phyloP scores from a whole-genome alignment of 305 asterid genomes.

The Fraxinus nigra region DNA sequence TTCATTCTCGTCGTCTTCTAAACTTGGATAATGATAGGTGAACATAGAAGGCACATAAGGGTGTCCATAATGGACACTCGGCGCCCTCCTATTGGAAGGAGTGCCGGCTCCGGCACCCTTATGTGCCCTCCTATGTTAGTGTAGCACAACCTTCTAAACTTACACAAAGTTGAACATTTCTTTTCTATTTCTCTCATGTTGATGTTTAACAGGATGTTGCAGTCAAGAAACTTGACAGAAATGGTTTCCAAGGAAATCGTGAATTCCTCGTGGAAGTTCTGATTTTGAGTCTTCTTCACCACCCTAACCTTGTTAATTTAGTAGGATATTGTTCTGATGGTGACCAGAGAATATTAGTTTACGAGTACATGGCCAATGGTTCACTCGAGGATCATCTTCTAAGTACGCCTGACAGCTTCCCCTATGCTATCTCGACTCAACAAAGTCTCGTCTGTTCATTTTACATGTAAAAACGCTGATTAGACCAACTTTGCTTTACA shows the following conservation, averaged over 20 bases:
- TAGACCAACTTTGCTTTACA: not conserved
- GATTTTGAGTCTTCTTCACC: conserved; percentile 76
- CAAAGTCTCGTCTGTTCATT: not conserved
- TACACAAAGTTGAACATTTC: not conserved
- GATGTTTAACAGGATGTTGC: conserved; percentile 63
- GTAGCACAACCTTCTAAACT: too few species aligned
- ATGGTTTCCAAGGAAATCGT: conserved; percentile 87
- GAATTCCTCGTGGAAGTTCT: conserved; percentile 90
- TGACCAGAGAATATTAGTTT: conserved; percentile 64
- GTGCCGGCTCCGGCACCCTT: too few species aligned
- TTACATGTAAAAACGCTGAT: not conserved
- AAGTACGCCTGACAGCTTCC: conserved; percentile 34
- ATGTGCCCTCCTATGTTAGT: too few species aligned
- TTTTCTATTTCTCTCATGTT: not conserved
- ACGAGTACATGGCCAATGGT: conserved; percentile 74
- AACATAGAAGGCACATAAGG: too few species aligned
- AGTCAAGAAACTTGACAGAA: conserved; percentile 75
- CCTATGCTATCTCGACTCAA: not conserved
- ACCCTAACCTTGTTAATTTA: conserved; percentile 75
- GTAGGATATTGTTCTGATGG: conserved; percentile 90
- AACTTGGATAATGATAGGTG: too few species aligned
- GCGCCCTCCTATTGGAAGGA: too few species aligned
- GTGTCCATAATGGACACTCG: too few species aligned
- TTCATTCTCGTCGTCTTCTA: not conserved
- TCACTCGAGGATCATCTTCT: conserved; percentile 86